Conservation (phyloP, 108 stramenopile species). For the Schizochytrium sp. region DNA sequence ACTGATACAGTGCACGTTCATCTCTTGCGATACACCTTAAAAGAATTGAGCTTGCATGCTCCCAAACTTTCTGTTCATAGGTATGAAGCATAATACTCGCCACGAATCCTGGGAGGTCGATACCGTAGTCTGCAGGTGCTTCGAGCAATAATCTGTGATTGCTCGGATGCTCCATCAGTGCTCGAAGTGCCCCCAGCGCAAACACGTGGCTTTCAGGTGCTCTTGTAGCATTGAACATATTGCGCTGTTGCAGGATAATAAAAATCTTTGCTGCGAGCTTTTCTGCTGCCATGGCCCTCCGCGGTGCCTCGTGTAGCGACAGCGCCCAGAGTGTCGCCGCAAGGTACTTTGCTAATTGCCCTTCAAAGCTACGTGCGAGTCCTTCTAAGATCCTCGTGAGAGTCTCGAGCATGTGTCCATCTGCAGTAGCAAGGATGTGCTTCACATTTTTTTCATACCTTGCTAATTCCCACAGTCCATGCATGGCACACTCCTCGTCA, state of each 20-base stretch:
- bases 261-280: slow-evolving; percentile 23
- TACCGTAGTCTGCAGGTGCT: not conserved
- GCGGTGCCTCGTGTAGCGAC: not conserved
- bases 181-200: slow-evolving; percentile 53
- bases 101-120: slow-evolving; percentile 28
- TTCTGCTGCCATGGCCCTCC: not conserved
- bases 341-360: not conserved
- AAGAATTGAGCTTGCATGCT: not conserved
- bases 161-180: not conserved
- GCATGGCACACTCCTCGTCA: slow-evolving; percentile 20
- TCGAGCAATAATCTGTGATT: slow-evolving; percentile 40
- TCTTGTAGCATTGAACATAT: not conserved
- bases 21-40: slow-evolving; percentile 28
- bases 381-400: not conserved
- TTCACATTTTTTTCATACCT: slow-evolving; percentile 18
- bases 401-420: not conserved
- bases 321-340: slow-evolving; percentile 12
- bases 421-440: not conserved
- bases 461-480: slow-evolving; percentile 34
- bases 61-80: not conserved
- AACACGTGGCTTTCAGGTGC: slow-evolving; percentile 35
- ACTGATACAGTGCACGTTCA: slow-evolving; percentile 14
- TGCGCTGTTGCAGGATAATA: not conserved
- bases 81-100: not conserved
- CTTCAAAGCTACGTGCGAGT: not conserved